phyloP scores from a whole-genome alignment of 306 rosid species.

The Gillenia trifoliata region DNA sequence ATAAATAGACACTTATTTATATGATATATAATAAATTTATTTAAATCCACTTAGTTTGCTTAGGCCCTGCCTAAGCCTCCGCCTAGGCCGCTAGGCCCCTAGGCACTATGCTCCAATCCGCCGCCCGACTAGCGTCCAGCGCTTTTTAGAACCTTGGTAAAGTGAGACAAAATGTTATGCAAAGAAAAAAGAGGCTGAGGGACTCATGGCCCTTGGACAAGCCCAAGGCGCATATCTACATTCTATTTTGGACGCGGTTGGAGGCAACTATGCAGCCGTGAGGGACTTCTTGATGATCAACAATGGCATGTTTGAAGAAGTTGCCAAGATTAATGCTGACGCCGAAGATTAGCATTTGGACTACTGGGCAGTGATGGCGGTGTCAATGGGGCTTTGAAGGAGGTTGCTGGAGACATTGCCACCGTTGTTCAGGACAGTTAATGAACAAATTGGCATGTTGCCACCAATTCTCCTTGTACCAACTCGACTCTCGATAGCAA shows the following conservation, averaged over 20 bases:
- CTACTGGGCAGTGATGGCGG: not conserved
- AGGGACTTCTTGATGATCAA: slow-evolving; percentile 33
- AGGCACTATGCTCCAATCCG: no score
- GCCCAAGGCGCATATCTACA: slow-evolving; percentile 26
- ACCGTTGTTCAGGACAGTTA: slow-evolving; percentile 29
- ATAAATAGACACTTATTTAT: no score
- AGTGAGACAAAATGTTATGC: slow-evolving; percentile 31
- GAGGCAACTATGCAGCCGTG: slow-evolving; percentile 21
- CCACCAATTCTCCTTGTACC: slow-evolving; percentile 13
- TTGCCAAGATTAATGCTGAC: slow-evolving; percentile 32
- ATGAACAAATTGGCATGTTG: slow-evolving; percentile 38
- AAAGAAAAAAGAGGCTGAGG: slow-evolving; percentile 37
- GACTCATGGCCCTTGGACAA: slow-evolving; percentile 26
- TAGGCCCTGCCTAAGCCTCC: no score
- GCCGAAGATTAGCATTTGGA: slow-evolving; percentile 37
- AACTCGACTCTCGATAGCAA: not conserved
- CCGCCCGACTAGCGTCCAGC: no score
- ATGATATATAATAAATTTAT: no score
- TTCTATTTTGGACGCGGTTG: slow-evolving; percentile 13
- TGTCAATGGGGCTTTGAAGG: slow-evolving; percentile 18
- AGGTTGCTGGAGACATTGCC: slow-evolving; percentile 33
- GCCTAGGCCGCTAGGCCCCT: no score
- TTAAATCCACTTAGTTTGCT: no score
- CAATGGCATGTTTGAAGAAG: slow-evolving; percentile 20
- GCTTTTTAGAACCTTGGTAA: no score